phyloP scores from a whole-genome alignment of 2,329 filamentous ascomycete genomes.

The Sporothrix luriei region DNA sequence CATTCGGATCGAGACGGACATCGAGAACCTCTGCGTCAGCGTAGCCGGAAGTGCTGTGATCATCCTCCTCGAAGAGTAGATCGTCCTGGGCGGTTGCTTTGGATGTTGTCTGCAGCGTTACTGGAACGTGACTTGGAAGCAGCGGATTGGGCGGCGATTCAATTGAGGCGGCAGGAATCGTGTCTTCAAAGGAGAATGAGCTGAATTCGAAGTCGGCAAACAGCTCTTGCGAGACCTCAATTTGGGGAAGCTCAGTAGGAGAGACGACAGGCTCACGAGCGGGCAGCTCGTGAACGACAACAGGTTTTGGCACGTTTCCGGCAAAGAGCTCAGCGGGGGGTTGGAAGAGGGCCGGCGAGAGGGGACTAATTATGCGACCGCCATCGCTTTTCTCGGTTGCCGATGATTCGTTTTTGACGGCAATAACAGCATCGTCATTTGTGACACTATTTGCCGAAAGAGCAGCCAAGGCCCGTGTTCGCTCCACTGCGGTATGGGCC shows the following conservation, averaged over 20 bases:
- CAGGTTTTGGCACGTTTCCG: not conserved
- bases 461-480: slow-evolving; percentile 28
- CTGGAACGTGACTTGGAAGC: slow-evolving; percentile 41
- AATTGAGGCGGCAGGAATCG: not conserved
- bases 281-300: not conserved
- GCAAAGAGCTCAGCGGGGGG: not conserved
- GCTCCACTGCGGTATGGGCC: slow-evolving; percentile 10
- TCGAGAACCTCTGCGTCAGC: slow-evolving; percentile 46
- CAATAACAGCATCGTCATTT: not conserved
- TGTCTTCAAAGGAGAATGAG: slow-evolving; percentile 44
- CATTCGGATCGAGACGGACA: slow-evolving; percentile 49
- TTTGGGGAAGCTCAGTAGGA: slow-evolving; percentile 27
- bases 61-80: slow-evolving; percentile 52
- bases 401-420: not conserved
- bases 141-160: slow-evolving; percentile 37
- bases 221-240: slow-evolving; percentile 32
- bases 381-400: not conserved
- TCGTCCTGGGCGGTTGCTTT: slow-evolving; percentile 55
- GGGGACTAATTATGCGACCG: not conserved
- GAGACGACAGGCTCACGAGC: not conserved
- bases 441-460: slow-evolving; percentile 26
- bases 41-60: slow-evolving; percentile 44
- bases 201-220: slow-evolving; percentile 42
- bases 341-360: not conserved
- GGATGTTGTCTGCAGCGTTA: slow-evolving; percentile 49